A percentile compares a stretch with the other conserved stretches of the same genome.
phyloP scores from a whole-genome alignment of 2,329 filamentous ascomycete genomes.

The Ustilaginoidea virens region DNA sequence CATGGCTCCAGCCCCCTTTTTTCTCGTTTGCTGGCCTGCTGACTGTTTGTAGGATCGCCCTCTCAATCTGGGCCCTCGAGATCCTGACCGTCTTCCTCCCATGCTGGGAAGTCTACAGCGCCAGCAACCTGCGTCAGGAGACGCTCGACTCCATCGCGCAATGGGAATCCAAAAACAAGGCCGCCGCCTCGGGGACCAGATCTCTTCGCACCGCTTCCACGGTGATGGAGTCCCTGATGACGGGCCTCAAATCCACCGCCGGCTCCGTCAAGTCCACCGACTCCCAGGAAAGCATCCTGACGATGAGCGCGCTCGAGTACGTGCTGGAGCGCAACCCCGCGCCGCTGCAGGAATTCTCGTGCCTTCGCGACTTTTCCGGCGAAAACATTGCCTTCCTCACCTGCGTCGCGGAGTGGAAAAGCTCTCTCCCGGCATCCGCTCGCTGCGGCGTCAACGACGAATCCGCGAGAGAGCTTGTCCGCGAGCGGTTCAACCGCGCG shows the following conservation, averaged over 20 bases:
- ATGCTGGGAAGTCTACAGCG: slow-evolving; percentile 37
- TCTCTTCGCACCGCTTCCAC: slow-evolving; percentile 9
- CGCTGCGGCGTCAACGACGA: slow-evolving; percentile 8
- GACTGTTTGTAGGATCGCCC: slow-evolving; percentile 15
- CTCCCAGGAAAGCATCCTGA: slow-evolving; percentile 29
- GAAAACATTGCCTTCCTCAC: slow-evolving; percentile 56
- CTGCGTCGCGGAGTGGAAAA: slow-evolving; percentile 40
- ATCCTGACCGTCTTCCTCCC: slow-evolving; percentile 47
- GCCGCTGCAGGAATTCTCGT: slow-evolving; percentile 48
- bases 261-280: slow-evolving; percentile 11
- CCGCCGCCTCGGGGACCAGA: slow-evolving; percentile 7
- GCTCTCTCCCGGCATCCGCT: slow-evolving; percentile 12
- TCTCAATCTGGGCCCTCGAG: slow-evolving; percentile 46
- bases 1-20: slow-evolving; percentile 29
- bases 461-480: slow-evolving; percentile 16
- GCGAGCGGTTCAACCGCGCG: slow-evolving; percentile 36
- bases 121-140: slow-evolving; percentile 23
- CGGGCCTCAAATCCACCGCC: slow-evolving; percentile 17
- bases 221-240: slow-evolving; percentile 13
- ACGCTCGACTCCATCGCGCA: slow-evolving; percentile 27
- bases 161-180: slow-evolving; percentile 24
- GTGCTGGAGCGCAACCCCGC: slow-evolving; percentile 42
- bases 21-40: not conserved
- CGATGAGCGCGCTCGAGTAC: slow-evolving; percentile 46
- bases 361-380: slow-evolving; percentile 50